Base-by-base conservation (phyloP, 1,139 yeast genomes). In the Candida sp. region DNA sequence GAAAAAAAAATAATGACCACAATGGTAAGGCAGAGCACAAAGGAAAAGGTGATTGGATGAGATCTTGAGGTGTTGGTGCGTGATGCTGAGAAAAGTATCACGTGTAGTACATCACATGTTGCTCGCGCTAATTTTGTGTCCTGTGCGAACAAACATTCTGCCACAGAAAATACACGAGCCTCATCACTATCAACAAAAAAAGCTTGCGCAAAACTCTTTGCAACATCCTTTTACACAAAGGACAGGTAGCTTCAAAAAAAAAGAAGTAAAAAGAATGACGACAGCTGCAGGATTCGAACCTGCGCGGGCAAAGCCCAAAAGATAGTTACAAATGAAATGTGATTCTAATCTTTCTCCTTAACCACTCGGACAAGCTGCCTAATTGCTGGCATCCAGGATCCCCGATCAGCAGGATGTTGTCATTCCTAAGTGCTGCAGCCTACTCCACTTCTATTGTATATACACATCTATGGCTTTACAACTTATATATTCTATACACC, bases 261-360 rank as follows among this genome's bases (percentile, higher is more conserved):
- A n/a, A n/a, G n/a, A 2, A 17, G 27, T 11, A 38, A 38, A 38
- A 38, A n/a, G n/a, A 25, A 11, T 38, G 26, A 25, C 41, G 41
- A 38, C 41, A n/a, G 12, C 41, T 5, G 41, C 81, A 76, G 81
- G 81, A 75, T 67, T 77, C 81, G 81, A 76, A 76, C 81, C 81
- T 75, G 81, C 80, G 80, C 79, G 80, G 80, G 81, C 81, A 72
- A 62, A 77, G 80, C 81, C 81, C 81, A 77, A 77, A 75, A 77
- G 81, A 76, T 77, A 8, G 7, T 28, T 28, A 28, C 8, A 7
- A 28, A 28, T 28, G 31, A 28, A 28, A 28, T 6, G 9, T 28
- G 8, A 28, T 77, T 77, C 81, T 70, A 77, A 75, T 77, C 81
- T 77, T 75, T 77, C 81, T 76, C 81, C 81, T 77, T 77, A 77